phyloP scores from a whole-genome alignment of 805 yeast species.

The Monosporozyma aerobia region DNA sequence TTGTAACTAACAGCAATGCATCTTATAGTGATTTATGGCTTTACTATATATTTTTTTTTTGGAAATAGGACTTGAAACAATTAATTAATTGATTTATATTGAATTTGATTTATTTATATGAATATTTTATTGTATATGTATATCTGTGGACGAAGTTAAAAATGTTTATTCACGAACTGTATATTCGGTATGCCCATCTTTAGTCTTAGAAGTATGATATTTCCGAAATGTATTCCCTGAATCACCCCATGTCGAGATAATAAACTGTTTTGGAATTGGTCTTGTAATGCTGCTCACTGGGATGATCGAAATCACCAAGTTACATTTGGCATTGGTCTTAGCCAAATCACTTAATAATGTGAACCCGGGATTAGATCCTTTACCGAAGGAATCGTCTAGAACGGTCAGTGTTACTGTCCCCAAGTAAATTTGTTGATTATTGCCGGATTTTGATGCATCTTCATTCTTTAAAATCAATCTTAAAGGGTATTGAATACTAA shows the following conservation, averaged over 20 bases:
- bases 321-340: constrained; percentile 7
- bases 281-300: constrained; percentile 5
- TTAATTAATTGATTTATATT: too few species aligned
- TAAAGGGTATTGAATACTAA: constrained; percentile 12
- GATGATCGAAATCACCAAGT: constrained; percentile 15
- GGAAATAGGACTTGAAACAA: too few species aligned
- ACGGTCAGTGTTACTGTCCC: constrained; percentile 14
- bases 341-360: constrained; percentile 3
- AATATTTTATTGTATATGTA: background rate
- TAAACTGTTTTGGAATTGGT: constrained; percentile 11
- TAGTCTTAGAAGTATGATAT: constrained; percentile 9
- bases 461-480: constrained; percentile 3
- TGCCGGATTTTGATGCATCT: background rate
- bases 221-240: constrained; percentile 11
- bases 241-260: constrained; percentile 15
- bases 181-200: constrained; percentile 21
- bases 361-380: constrained; percentile 2
- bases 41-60: too few species aligned
- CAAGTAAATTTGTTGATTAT: constrained; percentile 6
- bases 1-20: too few species aligned
- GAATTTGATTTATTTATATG: background rate
- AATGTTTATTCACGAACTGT: constrained; percentile 5
- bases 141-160: background rate
- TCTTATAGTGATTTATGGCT: too few species aligned
- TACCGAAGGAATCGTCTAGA: constrained; percentile 6